Percentiles rank a stretch among this genome's conserved stretches.
Evolutionary conservation across 805 yeast genomes (phyloP).

Genomic region (Peterozyma xylosa): DNA sequence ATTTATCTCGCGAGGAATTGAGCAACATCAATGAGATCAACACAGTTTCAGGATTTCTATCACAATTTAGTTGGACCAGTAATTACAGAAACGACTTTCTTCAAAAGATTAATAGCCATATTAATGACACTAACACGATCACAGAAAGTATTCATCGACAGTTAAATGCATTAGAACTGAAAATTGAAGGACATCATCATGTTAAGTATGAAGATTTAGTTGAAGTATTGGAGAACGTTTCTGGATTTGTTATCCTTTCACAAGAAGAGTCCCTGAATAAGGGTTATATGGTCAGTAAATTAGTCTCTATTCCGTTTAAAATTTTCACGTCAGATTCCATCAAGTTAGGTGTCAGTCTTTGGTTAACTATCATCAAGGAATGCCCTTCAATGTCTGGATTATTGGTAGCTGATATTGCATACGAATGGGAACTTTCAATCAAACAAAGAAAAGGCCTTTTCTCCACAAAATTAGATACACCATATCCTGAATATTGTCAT

Average conservation of each 20-base stretch:
- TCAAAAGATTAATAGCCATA: slow-evolving; percentile 20
- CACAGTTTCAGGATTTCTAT: slow-evolving; percentile 64
- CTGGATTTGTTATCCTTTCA: slow-evolving; percentile 32
- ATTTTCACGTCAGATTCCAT: slow-evolving; percentile 53
- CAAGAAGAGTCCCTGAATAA: slow-evolving; percentile 21
- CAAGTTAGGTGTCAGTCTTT: slow-evolving; percentile 60
- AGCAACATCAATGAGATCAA: slow-evolving; percentile 28
- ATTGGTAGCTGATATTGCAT: slow-evolving; percentile 62
- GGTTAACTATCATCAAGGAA: slow-evolving; percentile 75
- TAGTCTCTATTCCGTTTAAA: slow-evolving; percentile 67
- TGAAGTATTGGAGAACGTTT: slow-evolving; percentile 31
- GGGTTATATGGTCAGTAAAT: slow-evolving; percentile 39
- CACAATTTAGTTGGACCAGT: slow-evolving; percentile 71
- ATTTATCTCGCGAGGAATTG: slow-evolving; percentile 26
- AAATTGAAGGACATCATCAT: slow-evolving; percentile 4
- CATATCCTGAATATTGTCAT: slow-evolving; percentile 50
- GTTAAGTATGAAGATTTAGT: slow-evolving; percentile 26
- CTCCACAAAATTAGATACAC: slow-evolving; percentile 44
- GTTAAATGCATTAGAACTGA: slow-evolving; percentile 5
- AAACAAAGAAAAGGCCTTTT: slow-evolving; percentile 57
- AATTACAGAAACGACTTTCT: slow-evolving; percentile 27
- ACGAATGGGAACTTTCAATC: slow-evolving; percentile 63
- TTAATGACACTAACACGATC: slow-evolving; percentile 15
- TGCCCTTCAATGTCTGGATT: slow-evolving; percentile 48
- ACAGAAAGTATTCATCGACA: slow-evolving; percentile 8